Evolutionary conservation across 805 yeast genomes (phyloP), one percentile per base, ranked within the genome.

Genomic region (Candida nemodendra): DNA sequence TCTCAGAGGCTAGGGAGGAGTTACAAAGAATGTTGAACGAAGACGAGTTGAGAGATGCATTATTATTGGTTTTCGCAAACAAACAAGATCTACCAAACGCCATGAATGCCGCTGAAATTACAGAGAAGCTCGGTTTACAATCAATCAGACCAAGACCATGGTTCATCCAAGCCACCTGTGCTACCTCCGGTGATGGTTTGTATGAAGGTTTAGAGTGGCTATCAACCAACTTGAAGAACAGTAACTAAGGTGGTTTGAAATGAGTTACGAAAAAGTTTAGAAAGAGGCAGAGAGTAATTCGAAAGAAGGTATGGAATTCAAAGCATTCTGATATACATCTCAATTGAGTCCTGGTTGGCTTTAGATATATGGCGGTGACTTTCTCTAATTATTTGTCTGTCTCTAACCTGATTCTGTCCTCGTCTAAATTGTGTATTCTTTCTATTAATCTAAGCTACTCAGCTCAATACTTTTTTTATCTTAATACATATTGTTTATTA

Each of bases 71-170:
- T 48, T 89, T 91, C 64, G 98, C 98, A 57, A 91, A 91, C 79
- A 91, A 91, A 72, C 97, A 91, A 77, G 98, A 91, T 78, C 79
- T 91, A 74, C 96, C 96, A 73, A 90, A 90, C 64, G 97, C 98
- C 57, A 90, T 91, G 97, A 86, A 86, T 66, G 96, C 98, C 53
- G 96, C 96, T 53, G 98, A 91, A 76, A 86, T 91, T 68, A 89
- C 97, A 56, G 96, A 89, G 72, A 89, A 88, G 71, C 79, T 91
- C 61, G 97, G 96, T 51, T 83, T 91, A 64, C 96, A 90, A 69
- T 87, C 96, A 39, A 84, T 93, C 68, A 85, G 96, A 77, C 96
- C 90, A 76, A 87, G 98, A 74, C 96, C 96, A 61, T 93, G 99
- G 99, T 91, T 85, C 74, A 91, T 93, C 66, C 97, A 91, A 75